Evolutionary conservation across 1,284 basidiomycete genomes (phyloP), one percentile per base, ranked within the genome.

Genomic region (Cystobasidiaceae sp.): DNA sequence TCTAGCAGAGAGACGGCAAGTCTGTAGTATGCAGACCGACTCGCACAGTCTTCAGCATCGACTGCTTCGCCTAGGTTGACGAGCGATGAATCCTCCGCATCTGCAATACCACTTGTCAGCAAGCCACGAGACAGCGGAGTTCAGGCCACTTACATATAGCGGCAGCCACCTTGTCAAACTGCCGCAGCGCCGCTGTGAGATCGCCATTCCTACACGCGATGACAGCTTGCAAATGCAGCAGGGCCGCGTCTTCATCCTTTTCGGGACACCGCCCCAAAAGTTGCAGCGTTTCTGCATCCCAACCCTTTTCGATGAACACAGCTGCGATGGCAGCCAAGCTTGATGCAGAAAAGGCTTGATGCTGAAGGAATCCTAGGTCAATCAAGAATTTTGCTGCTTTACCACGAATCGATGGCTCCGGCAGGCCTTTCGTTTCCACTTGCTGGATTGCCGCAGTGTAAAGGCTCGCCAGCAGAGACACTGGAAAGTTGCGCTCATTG

Each of bases 1-100:
- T 85, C 86, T 79, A 90, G 92, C 13, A 92, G 78, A 25, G 81
- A 78, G n/a, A 86, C 82, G 46, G 84, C 81, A 75, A 91, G 88
- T 34, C 85, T 77, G 77, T 90, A 93, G 78, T 89, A 94, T 4
- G 58, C 57, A 4, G 54, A 44, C 9, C 56, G 33, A 4, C 57
- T 48, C 13, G 51, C 55, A 27, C 64, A 49, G 11, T 43, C 44
- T 1, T 55, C 54, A 13, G 41, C 28, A n/a, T 49, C 32, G 23
- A 51, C 23, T 13, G 56, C 28, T n/a, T 46, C 25, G 5, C n/a
- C 17, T 43, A 64, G 21, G 11, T 21, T 46, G 27, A 21, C 52
- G 2, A 56, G 19, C 6, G 61, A 55, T 5, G 52, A 30, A 39
- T 64, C 61, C 6, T 64, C 52, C 17, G 52, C 49, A 44, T 48